Percentiles rank a stretch among this genome's conserved stretches.
phyloP scores from a whole-genome alignment of 805 yeast species.

The Candida rishiriensis region DNA sequence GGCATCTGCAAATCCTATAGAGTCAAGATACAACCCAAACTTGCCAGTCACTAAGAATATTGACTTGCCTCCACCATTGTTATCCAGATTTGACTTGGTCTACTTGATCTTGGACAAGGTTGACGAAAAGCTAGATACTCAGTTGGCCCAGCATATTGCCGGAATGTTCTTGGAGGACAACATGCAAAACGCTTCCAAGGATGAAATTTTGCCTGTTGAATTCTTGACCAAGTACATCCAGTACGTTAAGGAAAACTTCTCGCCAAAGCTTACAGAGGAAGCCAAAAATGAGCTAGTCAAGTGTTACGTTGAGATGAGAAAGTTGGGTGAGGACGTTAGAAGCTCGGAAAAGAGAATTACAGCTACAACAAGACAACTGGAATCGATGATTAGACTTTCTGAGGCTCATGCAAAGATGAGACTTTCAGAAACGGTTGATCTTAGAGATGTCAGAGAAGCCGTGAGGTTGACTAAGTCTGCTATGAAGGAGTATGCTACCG shows the following conservation, averaged over 20 bases:
- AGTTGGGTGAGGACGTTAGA: slow-evolving; percentile 86
- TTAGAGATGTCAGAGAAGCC: slow-evolving; percentile 86
- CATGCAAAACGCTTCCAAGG: slow-evolving; percentile 64
- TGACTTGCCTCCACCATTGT: slow-evolving; percentile 92
- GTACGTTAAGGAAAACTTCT: slow-evolving; percentile 81
- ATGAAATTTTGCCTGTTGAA: slow-evolving; percentile 78
- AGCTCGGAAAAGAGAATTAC: slow-evolving; percentile 87
- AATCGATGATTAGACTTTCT: slow-evolving; percentile 87
- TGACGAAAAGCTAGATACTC: slow-evolving; percentile 78
- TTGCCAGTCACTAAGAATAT: slow-evolving; percentile 93
- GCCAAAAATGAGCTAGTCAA: slow-evolving; percentile 84
- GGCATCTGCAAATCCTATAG: slow-evolving; percentile 96
- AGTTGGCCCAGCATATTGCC: slow-evolving; percentile 85
- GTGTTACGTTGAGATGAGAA: slow-evolving; percentile 90
- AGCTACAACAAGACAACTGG: slow-evolving; percentile 96
- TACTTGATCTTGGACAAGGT: slow-evolving; percentile 90
- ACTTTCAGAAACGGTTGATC: slow-evolving; percentile 62
- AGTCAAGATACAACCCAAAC: slow-evolving; percentile 91
- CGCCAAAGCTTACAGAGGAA: slow-evolving; percentile 74
- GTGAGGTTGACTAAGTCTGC: slow-evolving; percentile 91
- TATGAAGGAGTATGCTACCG: slow-evolving; percentile 96
- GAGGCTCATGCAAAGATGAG: slow-evolving; percentile 99
- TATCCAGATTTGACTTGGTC: slow-evolving; percentile 93
- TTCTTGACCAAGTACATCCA: slow-evolving; percentile 85
- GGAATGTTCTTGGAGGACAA: slow-evolving; percentile 86